Evolutionary conservation across 208 protist genomes (phyloP).

Genomic region (Leishmania lainsoni): DNA sequence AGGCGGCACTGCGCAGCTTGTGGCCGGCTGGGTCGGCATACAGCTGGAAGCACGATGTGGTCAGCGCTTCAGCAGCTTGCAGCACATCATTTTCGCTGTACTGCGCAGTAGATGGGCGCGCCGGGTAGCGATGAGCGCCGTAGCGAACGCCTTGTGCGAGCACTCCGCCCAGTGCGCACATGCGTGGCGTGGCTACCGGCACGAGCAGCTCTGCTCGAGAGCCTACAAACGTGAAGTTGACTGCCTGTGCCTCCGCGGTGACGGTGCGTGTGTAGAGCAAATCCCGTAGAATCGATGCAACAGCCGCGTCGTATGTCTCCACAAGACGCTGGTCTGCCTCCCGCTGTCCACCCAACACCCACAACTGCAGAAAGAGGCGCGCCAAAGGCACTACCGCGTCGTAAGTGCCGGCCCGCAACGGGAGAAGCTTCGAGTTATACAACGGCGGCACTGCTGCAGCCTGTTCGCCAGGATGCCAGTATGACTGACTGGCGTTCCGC

Average conservation of each 20-base stretch:
- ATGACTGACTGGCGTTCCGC: constrained; percentile 1
- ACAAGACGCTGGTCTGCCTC: constrained; percentile 13
- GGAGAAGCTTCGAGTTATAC: constrained; percentile 9
- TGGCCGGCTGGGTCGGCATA: constrained; percentile 25
- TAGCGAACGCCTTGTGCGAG: constrained; percentile 34
- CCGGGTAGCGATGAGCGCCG: constrained; percentile 30
- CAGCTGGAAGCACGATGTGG: constrained; percentile 44
- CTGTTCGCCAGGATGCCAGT: constrained; percentile 6
- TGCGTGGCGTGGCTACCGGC: constrained; percentile 27
- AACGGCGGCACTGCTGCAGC: constrained; percentile 7
- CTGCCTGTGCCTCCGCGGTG: background rate
- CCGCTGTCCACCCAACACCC: constrained; percentile 25
- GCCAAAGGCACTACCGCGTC: constrained; percentile 26
- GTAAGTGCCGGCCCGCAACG: constrained; percentile 20
- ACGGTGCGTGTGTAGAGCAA: constrained; percentile 38
- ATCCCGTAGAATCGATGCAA: constrained; percentile 13
- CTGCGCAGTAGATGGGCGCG: background rate
- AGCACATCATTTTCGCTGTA: constrained; percentile 25
- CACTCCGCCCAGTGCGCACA: constrained; percentile 27
- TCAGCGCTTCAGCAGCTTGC: constrained; percentile 48
- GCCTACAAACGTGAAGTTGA: constrained; percentile 44
- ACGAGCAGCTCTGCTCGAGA: constrained; percentile 12
- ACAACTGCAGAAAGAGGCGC: constrained; percentile 34
- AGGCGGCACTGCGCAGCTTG: constrained; percentile 17
- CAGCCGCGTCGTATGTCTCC: constrained; percentile 25